These are phyloP conservation scores for Starmerella powellii DNA, from an alignment of 805 yeast species.

Conservation along the genomic window DNA sequence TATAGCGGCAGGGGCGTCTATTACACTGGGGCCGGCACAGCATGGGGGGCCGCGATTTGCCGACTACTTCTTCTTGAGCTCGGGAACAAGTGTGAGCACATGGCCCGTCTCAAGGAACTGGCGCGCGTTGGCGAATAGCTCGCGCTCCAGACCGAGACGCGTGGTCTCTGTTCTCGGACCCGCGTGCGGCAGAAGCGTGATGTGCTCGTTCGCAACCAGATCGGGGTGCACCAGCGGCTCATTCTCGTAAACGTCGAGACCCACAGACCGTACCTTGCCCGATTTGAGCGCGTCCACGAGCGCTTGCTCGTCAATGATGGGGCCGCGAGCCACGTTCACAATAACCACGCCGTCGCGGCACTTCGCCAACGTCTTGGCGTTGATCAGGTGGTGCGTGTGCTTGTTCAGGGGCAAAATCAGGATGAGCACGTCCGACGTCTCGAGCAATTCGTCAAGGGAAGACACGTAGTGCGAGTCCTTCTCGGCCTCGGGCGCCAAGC, in stretches of 20 bases:
- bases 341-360: conserved; percentile 75
- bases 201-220: conserved; percentile 38
- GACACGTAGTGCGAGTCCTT: conserved; percentile 33
- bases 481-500: conserved; percentile 37
- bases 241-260: conserved; percentile 52
- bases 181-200: conserved; percentile 73
- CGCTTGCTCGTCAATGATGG: conserved; percentile 51
- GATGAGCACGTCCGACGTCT: conserved; percentile 54
- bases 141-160: conserved; percentile 58
- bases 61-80: no score
- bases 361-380: conserved; percentile 45
- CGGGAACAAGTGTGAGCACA: conserved; percentile 43
- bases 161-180: conserved; percentile 75
- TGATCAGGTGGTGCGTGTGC: conserved; percentile 56
- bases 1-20: no score
- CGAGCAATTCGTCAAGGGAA: conserved; percentile 46
- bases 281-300: conserved; percentile 38
- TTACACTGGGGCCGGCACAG: no score
- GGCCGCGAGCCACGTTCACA: conserved; percentile 81
- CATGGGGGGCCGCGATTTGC: no score
- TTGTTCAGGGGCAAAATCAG: conserved; percentile 67
- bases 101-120: conserved; percentile 47
- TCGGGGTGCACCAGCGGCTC: conserved; percentile 53
- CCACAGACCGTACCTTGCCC: conserved; percentile 47
- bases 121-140: conserved; percentile 52